Percentiles rank a stretch among this genome's conserved stretches.
phyloP scores from a whole-genome alignment of 768 basidiomycete species.

The Tricholomella constricta region DNA sequence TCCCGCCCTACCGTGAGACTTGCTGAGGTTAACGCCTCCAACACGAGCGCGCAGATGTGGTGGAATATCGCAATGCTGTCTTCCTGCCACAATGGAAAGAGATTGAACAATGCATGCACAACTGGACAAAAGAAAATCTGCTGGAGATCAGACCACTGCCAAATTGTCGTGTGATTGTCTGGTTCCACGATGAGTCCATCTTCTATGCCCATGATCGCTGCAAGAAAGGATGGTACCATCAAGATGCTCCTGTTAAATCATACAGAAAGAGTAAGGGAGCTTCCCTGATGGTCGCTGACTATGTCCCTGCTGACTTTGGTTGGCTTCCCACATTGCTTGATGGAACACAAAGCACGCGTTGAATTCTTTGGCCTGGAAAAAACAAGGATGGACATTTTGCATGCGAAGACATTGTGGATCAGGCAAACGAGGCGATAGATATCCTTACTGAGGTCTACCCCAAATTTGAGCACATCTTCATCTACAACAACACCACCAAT shows the following conservation, averaged over 20 bases:
- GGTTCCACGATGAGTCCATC: slow-evolving; percentile 42
- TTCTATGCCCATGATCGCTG: slow-evolving; percentile 41
- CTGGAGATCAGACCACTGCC: not conserved
- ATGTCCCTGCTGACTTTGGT: slow-evolving; percentile 27
- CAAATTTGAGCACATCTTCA: slow-evolving; percentile 25
- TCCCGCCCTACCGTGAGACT: too few species aligned
- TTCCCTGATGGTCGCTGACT: slow-evolving; percentile 38
- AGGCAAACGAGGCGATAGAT: slow-evolving; percentile 24
- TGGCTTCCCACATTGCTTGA: slow-evolving; percentile 13
- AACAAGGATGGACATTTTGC: slow-evolving; percentile 5
- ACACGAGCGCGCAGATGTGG: slow-evolving; percentile 36
- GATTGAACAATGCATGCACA: slow-evolving; percentile 5
- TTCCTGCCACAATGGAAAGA: slow-evolving; percentile 21
- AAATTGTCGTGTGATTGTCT: slow-evolving; percentile 19
- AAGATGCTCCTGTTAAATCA: slow-evolving; percentile 25
- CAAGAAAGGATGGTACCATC: slow-evolving; percentile 30
- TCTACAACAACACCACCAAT: slow-evolving; percentile 27
- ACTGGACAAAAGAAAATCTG: not conserved
- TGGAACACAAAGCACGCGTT: slow-evolving; percentile 19
- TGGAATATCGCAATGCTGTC: slow-evolving; percentile 27
- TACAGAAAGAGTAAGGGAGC: slow-evolving; percentile 39
- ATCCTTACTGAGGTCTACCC: slow-evolving; percentile 23
- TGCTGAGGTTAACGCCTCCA: too few species aligned
- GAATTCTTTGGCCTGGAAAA: slow-evolving; percentile 18
- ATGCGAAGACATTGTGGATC: slow-evolving; percentile 24